A percentile compares a stretch with the other conserved stretches of the same genome.
Conservation (phyloP, 2,329 filamentous ascomycete species). For the Pestalotiopsis sp. region DNA sequence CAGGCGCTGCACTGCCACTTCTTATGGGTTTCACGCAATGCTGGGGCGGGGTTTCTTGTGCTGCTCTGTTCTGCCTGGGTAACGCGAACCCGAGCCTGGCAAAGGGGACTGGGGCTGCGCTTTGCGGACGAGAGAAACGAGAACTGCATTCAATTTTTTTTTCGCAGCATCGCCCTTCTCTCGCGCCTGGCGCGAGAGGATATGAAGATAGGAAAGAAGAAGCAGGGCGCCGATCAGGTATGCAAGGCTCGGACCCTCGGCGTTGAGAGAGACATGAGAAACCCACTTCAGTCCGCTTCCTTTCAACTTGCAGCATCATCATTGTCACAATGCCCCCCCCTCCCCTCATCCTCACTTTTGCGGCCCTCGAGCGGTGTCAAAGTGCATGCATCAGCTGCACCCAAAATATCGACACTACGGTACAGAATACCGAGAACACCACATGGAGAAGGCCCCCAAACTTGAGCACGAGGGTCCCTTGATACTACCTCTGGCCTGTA, state of each 20-base stretch:
- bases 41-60: neutral
- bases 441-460: neutral
- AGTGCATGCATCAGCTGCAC: conserved; percentile 1
- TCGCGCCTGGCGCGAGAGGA: no score
- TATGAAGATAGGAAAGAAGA: no score
- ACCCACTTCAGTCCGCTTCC: no score
- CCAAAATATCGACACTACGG: neutral
- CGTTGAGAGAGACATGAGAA: no score
- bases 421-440: neutral
- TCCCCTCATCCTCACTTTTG: no score
- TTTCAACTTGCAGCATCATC: no score
- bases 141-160: neutral
- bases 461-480: neutral
- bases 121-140: neutral
- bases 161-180: neutral
- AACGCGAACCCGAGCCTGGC: neutral
- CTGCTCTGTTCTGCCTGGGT: neutral
- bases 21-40: conserved; percentile 6
- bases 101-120: neutral
- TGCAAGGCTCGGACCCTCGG: no score
- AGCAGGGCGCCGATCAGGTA: no score
- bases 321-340: no score
- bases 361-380: no score
- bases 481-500: neutral
- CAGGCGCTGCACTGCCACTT: conserved; percentile 9